Evolutionary conservation across 495 filamentous ascomycete genomes (phyloP), one percentile per base, ranked within the genome.

Genomic region (Xylaria scruposa): DNA sequence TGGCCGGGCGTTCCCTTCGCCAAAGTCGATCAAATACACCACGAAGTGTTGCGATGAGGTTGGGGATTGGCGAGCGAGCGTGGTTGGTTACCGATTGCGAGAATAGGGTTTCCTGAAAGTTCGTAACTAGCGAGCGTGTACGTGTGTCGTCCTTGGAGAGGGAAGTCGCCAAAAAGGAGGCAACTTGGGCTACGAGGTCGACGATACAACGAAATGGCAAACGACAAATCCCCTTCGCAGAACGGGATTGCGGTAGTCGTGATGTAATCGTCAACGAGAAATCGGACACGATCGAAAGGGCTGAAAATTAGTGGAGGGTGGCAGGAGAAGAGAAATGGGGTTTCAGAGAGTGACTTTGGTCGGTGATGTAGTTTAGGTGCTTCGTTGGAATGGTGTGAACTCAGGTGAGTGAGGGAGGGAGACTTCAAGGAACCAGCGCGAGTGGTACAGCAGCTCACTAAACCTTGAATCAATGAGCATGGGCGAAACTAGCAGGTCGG

Each of bases 181-280:
- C 17, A 19, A 49, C n/a, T 42, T 42, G 65, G 49, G 7, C 4
- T 66, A 53, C 29, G 63, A 54, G 54, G 49, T 40, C 21, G 68
- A 26, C 46, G 60, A 70, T 19, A 54, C 47, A 56, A 42, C 33
- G 13, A 46, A 44, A 58, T 24, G 21, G 67, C 24, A 51, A 51
- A 56, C 44, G 61, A 65, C 61, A 13, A 67, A 19, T 71, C 70
- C 70, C 70, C 61, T 71, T 71, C 70, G 61, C 70, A 71, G 70
- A 71, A 71, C 53, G 70, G 62, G 70, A 71, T 46, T 49, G 42
- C 60, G 53, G 31, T 13, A 47, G 67, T 69, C 56, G 67, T 69
- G 53, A 33, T 46, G 42, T 51, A 51, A 38, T 60, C 26, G 59
- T 58, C 59, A 58, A 49, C 49, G 19, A 51, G 63, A 53, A 31